These are phyloP conservation scores for Cylindrotheca closterium DNA, from an alignment of 108 stramenopile genomes.

Conservation along the genomic window DNA sequence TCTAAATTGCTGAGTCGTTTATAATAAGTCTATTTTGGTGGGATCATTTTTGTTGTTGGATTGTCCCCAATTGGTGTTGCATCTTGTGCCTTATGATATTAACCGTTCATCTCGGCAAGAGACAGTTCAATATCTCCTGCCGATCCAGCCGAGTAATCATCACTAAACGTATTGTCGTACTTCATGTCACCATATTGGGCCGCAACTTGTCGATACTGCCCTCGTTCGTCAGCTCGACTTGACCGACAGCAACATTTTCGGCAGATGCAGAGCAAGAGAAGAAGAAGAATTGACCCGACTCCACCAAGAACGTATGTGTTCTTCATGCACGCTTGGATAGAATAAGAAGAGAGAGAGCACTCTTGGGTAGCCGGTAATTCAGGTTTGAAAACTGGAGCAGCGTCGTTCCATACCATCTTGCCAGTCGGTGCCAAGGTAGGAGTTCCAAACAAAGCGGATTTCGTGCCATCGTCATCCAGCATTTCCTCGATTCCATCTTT, in stretches of 20 bases:
- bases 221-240: constrained; percentile 3
- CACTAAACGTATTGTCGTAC: constrained; percentile 28
- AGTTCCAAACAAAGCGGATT: neutral
- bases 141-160: constrained; percentile 4
- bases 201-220: constrained; percentile 27
- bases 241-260: constrained; percentile 8
- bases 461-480: neutral
- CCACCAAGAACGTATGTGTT: neutral
- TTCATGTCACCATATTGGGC: constrained; percentile 21
- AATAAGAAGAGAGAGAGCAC: neutral
- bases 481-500: too few species aligned
- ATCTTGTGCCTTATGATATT: neutral
- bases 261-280: constrained; percentile 13
- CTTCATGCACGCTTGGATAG: too few species aligned
- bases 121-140: neutral
- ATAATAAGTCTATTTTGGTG: neutral
- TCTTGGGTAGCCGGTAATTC: neutral
- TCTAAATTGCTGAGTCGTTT: neutral
- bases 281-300: constrained; percentile 4
- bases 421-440: constrained; percentile 2
- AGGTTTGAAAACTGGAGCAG: neutral
- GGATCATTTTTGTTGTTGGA: rapidly evolving
- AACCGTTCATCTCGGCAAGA: constrained; percentile 23
- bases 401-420: neutral
- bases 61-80: neutral